Conservation (phyloP, 352 stramenopile species). For the Pythium monospermum region DNA sequence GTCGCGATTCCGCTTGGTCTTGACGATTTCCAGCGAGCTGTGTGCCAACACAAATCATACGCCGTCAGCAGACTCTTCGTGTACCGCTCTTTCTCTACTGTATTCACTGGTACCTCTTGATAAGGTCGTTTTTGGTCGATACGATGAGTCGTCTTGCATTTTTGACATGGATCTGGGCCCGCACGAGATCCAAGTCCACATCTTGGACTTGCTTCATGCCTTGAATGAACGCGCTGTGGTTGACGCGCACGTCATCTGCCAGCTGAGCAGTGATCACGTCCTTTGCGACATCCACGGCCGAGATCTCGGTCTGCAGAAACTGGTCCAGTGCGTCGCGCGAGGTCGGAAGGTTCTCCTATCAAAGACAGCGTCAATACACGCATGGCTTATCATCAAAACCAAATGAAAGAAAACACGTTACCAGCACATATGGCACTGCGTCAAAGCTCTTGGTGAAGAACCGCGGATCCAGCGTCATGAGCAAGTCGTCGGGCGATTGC, state of each 20-base stretch:
- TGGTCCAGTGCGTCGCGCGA: constrained; percentile 40
- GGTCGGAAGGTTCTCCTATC: constrained; percentile 62
- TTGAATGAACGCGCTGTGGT: constrained; percentile 76
- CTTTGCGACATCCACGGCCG: constrained; percentile 72
- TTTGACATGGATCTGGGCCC: constrained; percentile 85
- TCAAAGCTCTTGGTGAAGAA: constrained; percentile 85
- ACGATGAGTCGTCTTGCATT: constrained; percentile 71
- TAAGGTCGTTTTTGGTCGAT: constrained; percentile 65
- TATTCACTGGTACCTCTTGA: constrained; percentile 63
- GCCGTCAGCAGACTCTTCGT: not conserved
- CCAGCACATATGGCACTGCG: constrained; percentile 56
- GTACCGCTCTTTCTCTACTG: too few species aligned
- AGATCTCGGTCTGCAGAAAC: constrained; percentile 81
- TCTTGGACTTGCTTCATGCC: constrained; percentile 87
- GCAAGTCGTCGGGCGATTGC: constrained; percentile 52
- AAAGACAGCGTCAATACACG: not conserved
- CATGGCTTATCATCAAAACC: not conserved
- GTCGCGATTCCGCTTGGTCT: constrained; percentile 77
- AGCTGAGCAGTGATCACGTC: constrained; percentile 69
- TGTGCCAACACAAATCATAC: not conserved
- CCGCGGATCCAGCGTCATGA: constrained; percentile 65
- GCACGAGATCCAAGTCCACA: constrained; percentile 79
- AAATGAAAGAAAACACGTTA: constrained; percentile 17
- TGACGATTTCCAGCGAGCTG: constrained; percentile 79
- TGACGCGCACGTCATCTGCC: constrained; percentile 78